Conservation (phyloP, 2,329 filamentous ascomycete genomes). For the Xylariaceae sp. region DNA sequence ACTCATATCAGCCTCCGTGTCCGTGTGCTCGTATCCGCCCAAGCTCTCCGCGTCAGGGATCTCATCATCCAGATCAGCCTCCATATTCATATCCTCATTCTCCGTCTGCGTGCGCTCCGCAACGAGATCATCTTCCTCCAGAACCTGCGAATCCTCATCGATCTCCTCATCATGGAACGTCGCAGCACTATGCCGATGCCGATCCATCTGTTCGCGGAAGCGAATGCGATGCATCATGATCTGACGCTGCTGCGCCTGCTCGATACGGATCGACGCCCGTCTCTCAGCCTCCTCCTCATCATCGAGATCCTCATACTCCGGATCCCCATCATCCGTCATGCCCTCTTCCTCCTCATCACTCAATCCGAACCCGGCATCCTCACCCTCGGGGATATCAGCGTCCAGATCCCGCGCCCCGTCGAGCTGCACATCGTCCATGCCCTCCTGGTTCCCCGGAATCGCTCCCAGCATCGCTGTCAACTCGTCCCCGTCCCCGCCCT, state of each 20-base stretch:
- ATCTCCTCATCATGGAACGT: constrained; percentile 51
- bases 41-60: constrained; percentile 58
- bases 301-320: constrained; percentile 36
- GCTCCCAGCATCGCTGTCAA: constrained; percentile 33
- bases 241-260: constrained; percentile 42
- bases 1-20: constrained; percentile 61
- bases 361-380: constrained; percentile 48
- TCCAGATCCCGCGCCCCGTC: constrained; percentile 59
- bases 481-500: constrained; percentile 26
- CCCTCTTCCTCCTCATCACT: constrained; percentile 41
- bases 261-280: constrained; percentile 28
- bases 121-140: constrained; percentile 58
- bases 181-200: constrained; percentile 41
- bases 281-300: constrained; percentile 31
- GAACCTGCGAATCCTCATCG: constrained; percentile 55
- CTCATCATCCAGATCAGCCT: constrained; percentile 59
- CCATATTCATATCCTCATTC: constrained; percentile 30
- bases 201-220: constrained; percentile 50
- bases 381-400: constrained; percentile 67
- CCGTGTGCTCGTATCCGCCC: constrained; percentile 70
- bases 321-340: constrained; percentile 32
- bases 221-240: constrained; percentile 48
- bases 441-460: constrained; percentile 26
- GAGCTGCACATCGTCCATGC: constrained; percentile 52
- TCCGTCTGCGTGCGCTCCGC: constrained; percentile 26